Conservation (phyloP, 2,329 filamentous ascomycete genomes). For the Thelonectria rubi region DNA sequence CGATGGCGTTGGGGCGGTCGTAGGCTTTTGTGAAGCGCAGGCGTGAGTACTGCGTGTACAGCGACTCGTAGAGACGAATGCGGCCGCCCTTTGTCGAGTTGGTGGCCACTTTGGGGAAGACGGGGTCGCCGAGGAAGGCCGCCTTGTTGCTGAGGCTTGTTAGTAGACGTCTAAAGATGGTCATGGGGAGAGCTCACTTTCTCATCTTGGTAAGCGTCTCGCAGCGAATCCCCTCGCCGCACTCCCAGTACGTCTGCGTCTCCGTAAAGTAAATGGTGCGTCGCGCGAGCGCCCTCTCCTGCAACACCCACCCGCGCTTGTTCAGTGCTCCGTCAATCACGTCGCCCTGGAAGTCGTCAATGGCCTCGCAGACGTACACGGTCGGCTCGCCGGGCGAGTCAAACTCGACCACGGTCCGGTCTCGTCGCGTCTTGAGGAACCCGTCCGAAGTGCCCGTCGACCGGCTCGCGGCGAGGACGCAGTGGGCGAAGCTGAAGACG, state of each 20-base stretch:
- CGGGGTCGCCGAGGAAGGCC: slow-evolving; percentile 31
- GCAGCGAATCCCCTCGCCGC: slow-evolving; percentile 29
- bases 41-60: slow-evolving; percentile 31
- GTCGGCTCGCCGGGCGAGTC: background rate
- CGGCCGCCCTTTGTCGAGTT: slow-evolving; percentile 22
- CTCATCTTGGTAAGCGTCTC: slow-evolving; percentile 27
- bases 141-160: slow-evolving; percentile 16
- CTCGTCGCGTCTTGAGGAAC: slow-evolving; percentile 11
- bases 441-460: slow-evolving; percentile 1
- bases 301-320: slow-evolving; percentile 23
- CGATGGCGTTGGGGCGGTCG: slow-evolving; percentile 34
- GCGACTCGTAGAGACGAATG: slow-evolving; percentile 28
- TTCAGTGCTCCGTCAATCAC: slow-evolving; percentile 21
- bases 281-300: slow-evolving; percentile 27
- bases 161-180: background rate
- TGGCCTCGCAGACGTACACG: slow-evolving; percentile 24
- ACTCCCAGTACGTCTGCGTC: slow-evolving; percentile 34
- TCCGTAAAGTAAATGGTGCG: slow-evolving; percentile 33
- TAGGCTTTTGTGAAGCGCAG: slow-evolving; percentile 23
- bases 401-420: slow-evolving; percentile 14
- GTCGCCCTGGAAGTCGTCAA: slow-evolving; percentile 30
- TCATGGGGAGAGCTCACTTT: slow-evolving; percentile 22
- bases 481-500: slow-evolving; percentile 6
- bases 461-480: slow-evolving; percentile 12
- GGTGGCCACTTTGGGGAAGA: slow-evolving; percentile 26